Evolutionary conservation across 192 early-diverging fungal species (phyloP).

Genomic region (Entomortierella lignicola): DNA sequence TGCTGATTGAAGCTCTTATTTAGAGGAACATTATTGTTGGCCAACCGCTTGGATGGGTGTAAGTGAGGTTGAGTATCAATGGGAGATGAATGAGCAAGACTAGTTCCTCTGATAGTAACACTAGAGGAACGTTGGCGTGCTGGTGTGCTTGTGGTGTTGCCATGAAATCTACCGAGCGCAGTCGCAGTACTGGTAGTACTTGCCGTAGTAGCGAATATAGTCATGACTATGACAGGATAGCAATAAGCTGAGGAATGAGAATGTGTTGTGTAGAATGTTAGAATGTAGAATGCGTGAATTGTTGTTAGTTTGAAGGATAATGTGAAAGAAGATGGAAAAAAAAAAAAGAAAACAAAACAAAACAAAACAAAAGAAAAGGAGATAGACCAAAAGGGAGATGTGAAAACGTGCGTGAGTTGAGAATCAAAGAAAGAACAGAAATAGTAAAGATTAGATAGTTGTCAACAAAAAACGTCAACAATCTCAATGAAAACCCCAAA

Average conservation of each 20-base stretch:
- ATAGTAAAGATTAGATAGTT: too few relatives aligned
- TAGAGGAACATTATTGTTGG: too few relatives aligned
- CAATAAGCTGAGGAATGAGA: neutral
- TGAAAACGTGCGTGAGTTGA: too few relatives aligned
- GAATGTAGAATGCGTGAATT: neutral
- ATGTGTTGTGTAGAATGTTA: neutral
- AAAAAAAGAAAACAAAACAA: too few relatives aligned
- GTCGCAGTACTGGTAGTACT: constrained; percentile 17
- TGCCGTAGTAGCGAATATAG: constrained; percentile 10
- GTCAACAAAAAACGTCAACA: too few relatives aligned
- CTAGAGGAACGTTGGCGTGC: constrained; percentile 45
- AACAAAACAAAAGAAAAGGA: too few relatives aligned
- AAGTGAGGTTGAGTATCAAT: neutral
- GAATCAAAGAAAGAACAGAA: too few relatives aligned
- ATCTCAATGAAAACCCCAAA: too few relatives aligned
- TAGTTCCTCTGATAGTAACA: constrained; percentile 8
- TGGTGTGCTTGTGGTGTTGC: neutral
- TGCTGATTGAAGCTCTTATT: constrained; percentile 25
- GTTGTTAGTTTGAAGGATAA: too few relatives aligned
- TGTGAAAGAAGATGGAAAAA: too few relatives aligned
- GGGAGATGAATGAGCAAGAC: neutral
- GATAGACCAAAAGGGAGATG: too few relatives aligned
- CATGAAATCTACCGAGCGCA: constrained; percentile 36
- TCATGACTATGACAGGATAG: too few relatives aligned
- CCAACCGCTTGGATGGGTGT: neutral